Conservation (phyloP, 768 basidiomycete species). For the Clavulina sp. region DNA sequence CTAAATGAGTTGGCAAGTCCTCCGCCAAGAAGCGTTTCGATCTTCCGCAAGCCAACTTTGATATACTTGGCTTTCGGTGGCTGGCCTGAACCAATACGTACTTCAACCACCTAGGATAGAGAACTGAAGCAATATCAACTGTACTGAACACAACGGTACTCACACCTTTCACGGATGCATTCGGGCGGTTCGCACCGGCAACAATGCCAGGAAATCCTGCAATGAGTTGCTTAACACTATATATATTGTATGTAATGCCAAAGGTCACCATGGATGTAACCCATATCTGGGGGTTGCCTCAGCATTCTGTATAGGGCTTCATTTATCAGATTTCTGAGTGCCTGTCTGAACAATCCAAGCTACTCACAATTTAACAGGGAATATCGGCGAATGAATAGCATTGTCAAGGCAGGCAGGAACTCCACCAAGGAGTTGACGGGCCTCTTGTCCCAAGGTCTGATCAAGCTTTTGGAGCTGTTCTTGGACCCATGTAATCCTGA, state of each 20-base stretch:
- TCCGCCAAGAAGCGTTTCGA: conserved; percentile 65
- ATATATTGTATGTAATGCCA: conserved; percentile 4
- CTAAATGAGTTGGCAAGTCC: conserved; percentile 52
- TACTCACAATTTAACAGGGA: too few species aligned
- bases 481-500: too few species aligned
- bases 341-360: too few species aligned
- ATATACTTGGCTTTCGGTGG: conserved; percentile 87
- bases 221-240: conserved; percentile 1
- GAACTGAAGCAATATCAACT: conserved; percentile 9
- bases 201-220: conserved; percentile 79
- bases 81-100: conserved; percentile 45
- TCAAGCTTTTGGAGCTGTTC: too few species aligned
- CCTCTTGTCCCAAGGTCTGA: too few species aligned
- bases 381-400: too few species aligned
- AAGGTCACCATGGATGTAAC: conserved; percentile 57
- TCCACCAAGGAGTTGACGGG: too few species aligned
- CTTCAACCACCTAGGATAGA: conserved; percentile 53
- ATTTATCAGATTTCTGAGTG: too few species aligned
- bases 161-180: conserved; percentile 74
- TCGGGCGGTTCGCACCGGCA: conserved; percentile 54
- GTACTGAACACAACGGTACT: conserved; percentile 18
- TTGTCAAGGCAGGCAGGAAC: too few species aligned
- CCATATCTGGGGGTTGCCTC: conserved; percentile 75
- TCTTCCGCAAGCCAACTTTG: conserved; percentile 75
- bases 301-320: conserved; percentile 34